These are phyloP conservation scores for Podila verticillata DNA, from an alignment of 192 early-diverging fungal genomes.

Conservation along the genomic window DNA sequence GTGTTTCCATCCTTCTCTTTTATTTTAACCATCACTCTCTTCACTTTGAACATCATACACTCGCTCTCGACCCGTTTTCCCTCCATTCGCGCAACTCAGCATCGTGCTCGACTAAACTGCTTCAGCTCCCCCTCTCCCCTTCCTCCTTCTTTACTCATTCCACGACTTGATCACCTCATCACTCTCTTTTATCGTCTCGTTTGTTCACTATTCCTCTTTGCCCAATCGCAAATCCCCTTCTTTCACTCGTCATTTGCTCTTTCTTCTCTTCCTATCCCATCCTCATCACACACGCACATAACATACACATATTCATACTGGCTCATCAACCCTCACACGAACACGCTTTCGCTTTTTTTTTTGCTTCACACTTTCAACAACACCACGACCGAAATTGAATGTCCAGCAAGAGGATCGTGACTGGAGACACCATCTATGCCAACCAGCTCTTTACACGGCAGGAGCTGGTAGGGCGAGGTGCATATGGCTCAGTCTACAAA, in stretches of 20 bases:
- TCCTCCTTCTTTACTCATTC: not conserved
- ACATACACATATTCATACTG: not conserved
- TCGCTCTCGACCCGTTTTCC: too few relatives aligned
- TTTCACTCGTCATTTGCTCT: not conserved
- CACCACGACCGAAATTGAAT: slow-evolving; percentile 4
- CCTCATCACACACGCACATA: not conserved
- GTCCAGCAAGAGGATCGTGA: slow-evolving; percentile 43
- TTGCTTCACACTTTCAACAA: not conserved
- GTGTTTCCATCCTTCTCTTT: too few relatives aligned
- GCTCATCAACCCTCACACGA: slow-evolving; percentile 1
- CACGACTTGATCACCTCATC: not conserved
- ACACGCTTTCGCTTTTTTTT: not conserved
- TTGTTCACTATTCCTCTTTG: slow-evolving; percentile 1
- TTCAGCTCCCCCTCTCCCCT: not conserved
- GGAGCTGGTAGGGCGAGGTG: slow-evolving; percentile 69
- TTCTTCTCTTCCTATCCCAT: not conserved
- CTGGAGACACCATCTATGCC: slow-evolving; percentile 51
- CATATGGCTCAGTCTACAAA: slow-evolving; percentile 80
- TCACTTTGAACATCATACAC: too few relatives aligned
- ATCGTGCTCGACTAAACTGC: too few relatives aligned
- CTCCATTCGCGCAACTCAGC: too few relatives aligned
- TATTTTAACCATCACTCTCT: too few relatives aligned
- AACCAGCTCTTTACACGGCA: slow-evolving; percentile 62
- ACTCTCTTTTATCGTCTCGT: not conserved
- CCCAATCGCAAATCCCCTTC: not conserved